Conservation (phyloP, 2,329 filamentous ascomycete species). For the Ceratocystis cacaofunesta region DNA sequence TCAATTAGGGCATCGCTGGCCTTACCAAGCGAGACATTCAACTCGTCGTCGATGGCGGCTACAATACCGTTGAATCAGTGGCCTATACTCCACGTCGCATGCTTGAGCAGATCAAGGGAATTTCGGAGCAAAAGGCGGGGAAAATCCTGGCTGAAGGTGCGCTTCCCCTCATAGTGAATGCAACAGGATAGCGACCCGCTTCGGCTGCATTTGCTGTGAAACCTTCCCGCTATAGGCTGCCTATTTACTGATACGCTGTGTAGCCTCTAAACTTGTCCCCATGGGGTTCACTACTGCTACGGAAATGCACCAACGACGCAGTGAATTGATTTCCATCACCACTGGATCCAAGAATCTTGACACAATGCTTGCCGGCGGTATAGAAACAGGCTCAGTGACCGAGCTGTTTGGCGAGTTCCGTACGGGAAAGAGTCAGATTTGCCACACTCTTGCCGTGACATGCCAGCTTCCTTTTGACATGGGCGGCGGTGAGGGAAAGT, state of each 20-base stretch:
- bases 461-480: constrained; percentile 97
- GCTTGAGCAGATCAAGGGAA: constrained; percentile 91
- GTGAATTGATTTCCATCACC: constrained; percentile 93
- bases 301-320: constrained; percentile 94
- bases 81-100: constrained; percentile 76
- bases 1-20: constrained; percentile 59
- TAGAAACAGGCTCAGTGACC: constrained; percentile 95
- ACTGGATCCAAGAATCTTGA: constrained; percentile 96
- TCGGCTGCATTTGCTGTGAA: not conserved
- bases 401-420: constrained; percentile 97
- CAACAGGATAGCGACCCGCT: not conserved
- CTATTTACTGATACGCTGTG: constrained; percentile 10
- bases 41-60: constrained; percentile 78
- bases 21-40: constrained; percentile 94
- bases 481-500: constrained; percentile 96
- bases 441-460: constrained; percentile 94
- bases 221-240: not conserved
- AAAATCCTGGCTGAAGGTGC: constrained; percentile 82
- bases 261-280: constrained; percentile 87
- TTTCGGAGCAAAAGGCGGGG: constrained; percentile 88
- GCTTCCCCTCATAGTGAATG: constrained; percentile 19
- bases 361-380: constrained; percentile 80
- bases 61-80: constrained; percentile 87
- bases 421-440: constrained; percentile 97
- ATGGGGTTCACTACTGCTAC: constrained; percentile 99